Conservation (phyloP, 805 yeast species). For the Kazachstania bromeliacearum region DNA sequence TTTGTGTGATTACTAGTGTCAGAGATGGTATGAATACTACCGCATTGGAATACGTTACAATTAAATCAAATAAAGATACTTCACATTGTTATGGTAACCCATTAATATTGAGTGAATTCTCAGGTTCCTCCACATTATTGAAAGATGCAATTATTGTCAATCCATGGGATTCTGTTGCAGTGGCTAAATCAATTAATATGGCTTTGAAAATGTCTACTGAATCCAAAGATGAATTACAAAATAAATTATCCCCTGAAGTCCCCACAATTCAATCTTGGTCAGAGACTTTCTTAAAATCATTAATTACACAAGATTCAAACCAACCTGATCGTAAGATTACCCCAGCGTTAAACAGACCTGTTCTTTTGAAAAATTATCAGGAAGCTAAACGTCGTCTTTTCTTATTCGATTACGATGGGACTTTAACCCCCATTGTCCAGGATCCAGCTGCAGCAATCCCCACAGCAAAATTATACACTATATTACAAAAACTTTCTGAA, state of each 20-base stretch:
- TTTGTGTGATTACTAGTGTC: conserved; percentile 80
- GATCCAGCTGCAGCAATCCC: conserved; percentile 99
- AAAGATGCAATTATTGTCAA: conserved; percentile 74
- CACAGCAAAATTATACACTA: conserved; percentile 54
- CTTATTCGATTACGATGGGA: conserved; percentile 94
- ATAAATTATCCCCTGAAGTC: conserved; percentile 52
- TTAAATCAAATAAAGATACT: conserved; percentile 49
- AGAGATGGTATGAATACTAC: conserved; percentile 97
- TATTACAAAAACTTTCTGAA: conserved; percentile 48
- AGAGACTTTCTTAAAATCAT: conserved; percentile 43
- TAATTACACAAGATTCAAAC: conserved; percentile 32
- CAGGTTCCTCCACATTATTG: conserved; percentile 72
- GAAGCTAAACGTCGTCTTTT: conserved; percentile 62
- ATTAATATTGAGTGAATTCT: conserved; percentile 81
- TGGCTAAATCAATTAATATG: conserved; percentile 71
- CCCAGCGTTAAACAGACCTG: conserved; percentile 73
- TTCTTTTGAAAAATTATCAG: conserved; percentile 49
- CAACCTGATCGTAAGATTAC: conserved; percentile 46
- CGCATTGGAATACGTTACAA: conserved; percentile 81
- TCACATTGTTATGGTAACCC: conserved; percentile 44
- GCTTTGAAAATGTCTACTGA: conserved; percentile 48
- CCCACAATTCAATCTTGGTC: conserved; percentile 80
- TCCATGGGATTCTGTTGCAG: conserved; percentile 96
- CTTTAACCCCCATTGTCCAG: conserved; percentile 88
- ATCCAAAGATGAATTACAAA: conserved; percentile 39